Conservation (phyloP, 768 basidiomycete species). For the Hericium erinaceus region DNA sequence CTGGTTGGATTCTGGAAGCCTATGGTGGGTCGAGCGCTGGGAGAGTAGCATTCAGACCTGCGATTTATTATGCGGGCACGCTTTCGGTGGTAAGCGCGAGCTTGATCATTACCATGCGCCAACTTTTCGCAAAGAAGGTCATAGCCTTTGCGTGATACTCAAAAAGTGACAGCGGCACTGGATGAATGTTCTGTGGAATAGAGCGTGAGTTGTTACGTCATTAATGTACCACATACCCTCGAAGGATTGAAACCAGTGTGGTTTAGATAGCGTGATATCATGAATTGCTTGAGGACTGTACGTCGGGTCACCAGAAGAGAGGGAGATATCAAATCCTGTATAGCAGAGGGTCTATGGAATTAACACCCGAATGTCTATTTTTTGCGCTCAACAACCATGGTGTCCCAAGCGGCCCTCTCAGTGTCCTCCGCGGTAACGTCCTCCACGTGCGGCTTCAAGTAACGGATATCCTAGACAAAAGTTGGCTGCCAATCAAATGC, state of each 20-base stretch:
- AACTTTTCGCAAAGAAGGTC: not conserved
- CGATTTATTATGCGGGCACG: conserved; percentile 22
- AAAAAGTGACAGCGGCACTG: too few relatives aligned
- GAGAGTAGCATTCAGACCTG: conserved; percentile 20
- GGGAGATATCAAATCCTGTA: not conserved
- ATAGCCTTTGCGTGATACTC: not conserved
- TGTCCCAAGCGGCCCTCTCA: conserved; percentile 81
- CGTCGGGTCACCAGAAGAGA: too few relatives aligned
- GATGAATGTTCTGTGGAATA: too few relatives aligned
- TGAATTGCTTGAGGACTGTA: too few relatives aligned
- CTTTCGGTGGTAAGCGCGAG: conserved; percentile 19
- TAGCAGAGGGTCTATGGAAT: not conserved
- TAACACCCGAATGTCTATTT: not conserved
- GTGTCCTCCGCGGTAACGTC: conserved; percentile 65
- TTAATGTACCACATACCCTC: too few relatives aligned
- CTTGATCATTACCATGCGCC: conserved; percentile 12
- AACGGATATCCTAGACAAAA: conserved; percentile 68
- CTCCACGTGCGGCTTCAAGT: conserved; percentile 71
- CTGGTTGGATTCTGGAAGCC: conserved; percentile 20
- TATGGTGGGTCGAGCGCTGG: conserved; percentile 18
- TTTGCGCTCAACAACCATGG: conserved; percentile 57
- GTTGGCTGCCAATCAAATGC: not conserved
- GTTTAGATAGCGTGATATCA: too few relatives aligned
- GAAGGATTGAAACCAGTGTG: too few relatives aligned
- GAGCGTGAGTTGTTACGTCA: too few relatives aligned